phyloP scores from a whole-genome alignment of 1,284 basidiomycete species.

The Veloporphyrellus conicus region DNA sequence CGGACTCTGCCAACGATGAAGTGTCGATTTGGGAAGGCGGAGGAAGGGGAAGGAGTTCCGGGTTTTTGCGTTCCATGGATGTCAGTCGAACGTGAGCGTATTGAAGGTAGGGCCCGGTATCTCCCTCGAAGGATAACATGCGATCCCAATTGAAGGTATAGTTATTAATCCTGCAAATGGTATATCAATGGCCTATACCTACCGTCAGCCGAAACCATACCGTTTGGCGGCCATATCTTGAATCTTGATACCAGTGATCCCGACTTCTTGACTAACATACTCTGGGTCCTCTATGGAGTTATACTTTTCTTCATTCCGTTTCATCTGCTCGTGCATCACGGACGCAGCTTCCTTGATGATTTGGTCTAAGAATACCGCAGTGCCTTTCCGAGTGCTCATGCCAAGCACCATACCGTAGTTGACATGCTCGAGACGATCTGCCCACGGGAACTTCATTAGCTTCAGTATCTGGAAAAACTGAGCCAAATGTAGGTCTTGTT shows the following conservation, averaged over 20 bases:
- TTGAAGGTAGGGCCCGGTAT: conserved; percentile 94
- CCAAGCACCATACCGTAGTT: conserved; percentile 92
- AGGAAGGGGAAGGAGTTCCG: conserved; percentile 78
- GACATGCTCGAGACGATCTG: conserved; percentile 78
- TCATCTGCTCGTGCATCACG: conserved; percentile 98
- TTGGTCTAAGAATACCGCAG: conserved; percentile 93
- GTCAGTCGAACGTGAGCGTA: conserved; percentile 95
- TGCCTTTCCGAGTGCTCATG: conserved; percentile 97
- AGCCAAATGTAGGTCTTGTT: conserved; percentile 89
- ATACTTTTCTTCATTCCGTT: conserved; percentile 92
- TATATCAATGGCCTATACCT: background rate
- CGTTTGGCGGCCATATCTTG: conserved; percentile 96
- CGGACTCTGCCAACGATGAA: conserved; percentile 60
- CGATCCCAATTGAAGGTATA: conserved; percentile 94
- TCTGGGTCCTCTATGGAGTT: conserved; percentile 86
- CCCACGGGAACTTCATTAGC: conserved; percentile 88
- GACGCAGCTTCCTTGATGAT: conserved; percentile 89
- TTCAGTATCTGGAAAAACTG: conserved; percentile 96
- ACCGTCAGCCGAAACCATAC: conserved; percentile 38
- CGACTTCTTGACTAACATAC: conserved; percentile 77
- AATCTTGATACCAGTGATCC: conserved; percentile 96
- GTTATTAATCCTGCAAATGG: conserved; percentile 77
- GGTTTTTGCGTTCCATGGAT: conserved; percentile 92
- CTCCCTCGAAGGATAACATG: conserved; percentile 95
- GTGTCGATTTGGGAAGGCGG: conserved; percentile 67